Conservation (phyloP, 2,329 filamentous ascomycete genomes). For the Colletotrichum incanum region DNA sequence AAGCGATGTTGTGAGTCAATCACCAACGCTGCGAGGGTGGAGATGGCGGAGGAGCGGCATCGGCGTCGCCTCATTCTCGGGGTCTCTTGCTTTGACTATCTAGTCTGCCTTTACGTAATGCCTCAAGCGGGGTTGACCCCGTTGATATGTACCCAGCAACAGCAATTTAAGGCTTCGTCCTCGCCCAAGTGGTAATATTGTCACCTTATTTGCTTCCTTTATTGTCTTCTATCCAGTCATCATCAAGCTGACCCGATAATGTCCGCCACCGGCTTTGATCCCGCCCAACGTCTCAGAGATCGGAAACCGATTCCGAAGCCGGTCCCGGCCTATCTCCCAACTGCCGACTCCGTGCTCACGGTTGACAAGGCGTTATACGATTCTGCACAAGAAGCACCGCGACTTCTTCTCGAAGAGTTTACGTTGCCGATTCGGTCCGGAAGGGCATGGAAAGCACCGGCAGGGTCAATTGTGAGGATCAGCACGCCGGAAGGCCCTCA, state of each 20-base stretch:
- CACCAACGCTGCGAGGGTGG: slow-evolving; percentile 14
- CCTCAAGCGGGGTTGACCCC: slow-evolving; percentile 28
- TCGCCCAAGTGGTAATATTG: slow-evolving; percentile 16
- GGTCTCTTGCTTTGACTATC: background rate
- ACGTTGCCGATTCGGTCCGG: slow-evolving; percentile 82
- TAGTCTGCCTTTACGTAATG: slow-evolving; percentile 31
- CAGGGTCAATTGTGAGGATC: slow-evolving; percentile 79
- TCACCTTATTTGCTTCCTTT: slow-evolving; percentile 24
- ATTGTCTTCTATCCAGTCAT: too few species aligned
- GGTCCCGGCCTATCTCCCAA: slow-evolving; percentile 65
- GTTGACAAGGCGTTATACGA: slow-evolving; percentile 70
- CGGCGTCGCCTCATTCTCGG: slow-evolving; percentile 17
- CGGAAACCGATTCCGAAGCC: slow-evolving; percentile 63
- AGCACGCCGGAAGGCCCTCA: slow-evolving; percentile 84
- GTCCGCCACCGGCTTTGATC: slow-evolving; percentile 24
- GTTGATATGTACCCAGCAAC: background rate
- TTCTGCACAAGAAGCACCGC: slow-evolving; percentile 68
- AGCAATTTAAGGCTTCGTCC: background rate
- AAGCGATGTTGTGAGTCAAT: slow-evolving; percentile 9
- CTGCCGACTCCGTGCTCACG: slow-evolving; percentile 59
- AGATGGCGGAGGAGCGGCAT: slow-evolving; percentile 26
- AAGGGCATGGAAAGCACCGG: slow-evolving; percentile 79
- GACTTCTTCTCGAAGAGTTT: slow-evolving; percentile 65
- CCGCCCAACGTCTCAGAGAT: slow-evolving; percentile 55
- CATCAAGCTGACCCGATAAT: slow-evolving; percentile 25